A percentile compares a stretch with the other conserved stretches of the same genome.
phyloP scores from a whole-genome alignment of 192 early-diverging fungal genomes.

The Dissophora ornata region DNA sequence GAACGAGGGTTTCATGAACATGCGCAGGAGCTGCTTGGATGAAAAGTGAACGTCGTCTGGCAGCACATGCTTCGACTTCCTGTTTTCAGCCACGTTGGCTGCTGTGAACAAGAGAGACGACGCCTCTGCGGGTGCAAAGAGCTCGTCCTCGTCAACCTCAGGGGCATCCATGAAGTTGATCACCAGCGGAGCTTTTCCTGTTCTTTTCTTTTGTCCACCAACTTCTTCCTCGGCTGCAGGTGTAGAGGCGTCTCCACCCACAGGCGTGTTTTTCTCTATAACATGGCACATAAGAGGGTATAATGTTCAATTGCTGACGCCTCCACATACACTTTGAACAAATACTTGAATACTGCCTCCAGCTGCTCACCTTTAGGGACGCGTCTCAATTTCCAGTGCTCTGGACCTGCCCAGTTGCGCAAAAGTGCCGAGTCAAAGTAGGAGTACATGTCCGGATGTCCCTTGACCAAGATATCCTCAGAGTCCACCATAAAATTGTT shows the following conservation, averaged over 20 bases:
- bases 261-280: not conserved
- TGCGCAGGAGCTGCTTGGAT: constrained; percentile 63
- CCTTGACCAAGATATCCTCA: constrained; percentile 65
- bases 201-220: constrained; percentile 53
- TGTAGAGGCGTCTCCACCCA: constrained; percentile 6
- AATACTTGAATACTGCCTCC: too few relatives aligned
- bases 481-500: constrained; percentile 57
- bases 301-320: too few relatives aligned
- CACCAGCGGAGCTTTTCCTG: constrained; percentile 58
- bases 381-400: constrained; percentile 83
- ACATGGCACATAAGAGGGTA: too few relatives aligned
- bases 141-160: constrained; percentile 66
- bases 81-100: constrained; percentile 65
- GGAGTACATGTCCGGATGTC: constrained; percentile 76
- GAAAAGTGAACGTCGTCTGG: constrained; percentile 86
- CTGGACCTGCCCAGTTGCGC: constrained; percentile 93
- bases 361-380: constrained; percentile 44
- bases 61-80: constrained; percentile 68
- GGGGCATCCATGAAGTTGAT: constrained; percentile 73
- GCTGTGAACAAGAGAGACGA: constrained; percentile 61
- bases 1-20: constrained; percentile 62
- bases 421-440: constrained; percentile 90
- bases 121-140: constrained; percentile 76
- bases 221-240: constrained; percentile 41
- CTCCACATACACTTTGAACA: too few relatives aligned